Evolutionary conservation across 345 rosid species (phyloP), one percentile per base, ranked within the genome.

Genomic region (Syzygium jambos): DNA sequence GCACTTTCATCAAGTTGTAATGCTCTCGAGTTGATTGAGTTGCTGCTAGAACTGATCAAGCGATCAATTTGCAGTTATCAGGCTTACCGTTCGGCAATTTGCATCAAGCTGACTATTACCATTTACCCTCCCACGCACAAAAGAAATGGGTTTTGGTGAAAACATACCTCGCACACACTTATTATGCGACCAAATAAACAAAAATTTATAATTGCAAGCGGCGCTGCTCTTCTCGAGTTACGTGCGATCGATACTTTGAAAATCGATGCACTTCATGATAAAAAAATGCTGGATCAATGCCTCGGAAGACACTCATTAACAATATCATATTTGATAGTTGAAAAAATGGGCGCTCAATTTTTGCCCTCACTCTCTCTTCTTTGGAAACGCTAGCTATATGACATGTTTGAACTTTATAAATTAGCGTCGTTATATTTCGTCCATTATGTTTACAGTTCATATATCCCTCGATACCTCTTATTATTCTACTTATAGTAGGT

Each of bases 221-320:
- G 11, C 12, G 7, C 6, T 68, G 5, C 78, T 30, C 46, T 73
- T 73, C 80, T 73, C 19, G 49, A 73, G 25, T 19, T 34, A 34
- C 5, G 80, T 9, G 7, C 38, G 4, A 34, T 38, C 6, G 2
- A 41, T 19, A 34, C 27, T 73, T 38, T 73, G 7, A 1, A 34
- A 73, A 17, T 1, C 5, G 2, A 25, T 73, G 5, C 22, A 9
- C 80, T 38, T 19, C 5, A 34, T 73, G 49, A 73, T 34, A 68
- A 73, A 34, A 56, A 2, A 5, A 68, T 68, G 21, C 12, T 68
- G 17, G 16, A 30, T 43, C 10, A 2, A 0, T 65, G 2, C 10
- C 43, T 9, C 1, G 0, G 17, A 68, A 4, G 43, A 43, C 23
- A 30, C 23, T 30, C 2, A 0, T 30, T 4, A 30, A 65, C 2